Percentiles rank a stretch among this genome's conserved stretches.
Evolutionary conservation across 805 yeast genomes (phyloP).

Genomic region (Ogataea polymorpha): DNA sequence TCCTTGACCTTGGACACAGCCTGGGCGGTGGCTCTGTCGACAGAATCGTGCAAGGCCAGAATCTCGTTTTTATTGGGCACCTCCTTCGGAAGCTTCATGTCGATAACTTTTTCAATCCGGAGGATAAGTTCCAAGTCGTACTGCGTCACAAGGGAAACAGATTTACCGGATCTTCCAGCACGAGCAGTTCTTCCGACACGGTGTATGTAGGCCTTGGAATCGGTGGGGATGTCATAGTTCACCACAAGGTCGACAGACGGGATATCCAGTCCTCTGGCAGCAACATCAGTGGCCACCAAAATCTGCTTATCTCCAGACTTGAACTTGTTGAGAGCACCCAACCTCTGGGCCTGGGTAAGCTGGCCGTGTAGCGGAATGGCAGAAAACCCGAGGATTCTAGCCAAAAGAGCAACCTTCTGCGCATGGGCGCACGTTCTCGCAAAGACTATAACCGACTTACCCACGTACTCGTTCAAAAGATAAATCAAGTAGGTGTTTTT

Average conservation of each 20-base stretch:
- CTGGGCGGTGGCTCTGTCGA: conserved; percentile 87
- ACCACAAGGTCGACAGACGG: conserved; percentile 88
- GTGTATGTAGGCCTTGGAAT: conserved; percentile 94
- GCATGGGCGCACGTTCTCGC: conserved; percentile 95
- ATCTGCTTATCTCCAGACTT: conserved; percentile 68
- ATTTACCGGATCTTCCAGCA: conserved; percentile 86
- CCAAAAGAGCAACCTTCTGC: conserved; percentile 80
- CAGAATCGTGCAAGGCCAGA: conserved; percentile 75
- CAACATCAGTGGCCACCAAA: conserved; percentile 85
- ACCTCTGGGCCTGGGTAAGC: conserved; percentile 75
- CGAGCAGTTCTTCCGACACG: conserved; percentile 98
- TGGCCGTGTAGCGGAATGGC: conserved; percentile 96
- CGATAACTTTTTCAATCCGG: conserved; percentile 84
- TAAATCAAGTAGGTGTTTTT: conserved; percentile 86
- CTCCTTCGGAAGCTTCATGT: conserved; percentile 80
- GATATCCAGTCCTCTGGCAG: conserved; percentile 95
- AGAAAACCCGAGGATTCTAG: conserved; percentile 77
- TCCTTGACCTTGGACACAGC: conserved; percentile 79
- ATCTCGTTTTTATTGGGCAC: conserved; percentile 75
- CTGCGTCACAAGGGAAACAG: conserved; percentile 86
- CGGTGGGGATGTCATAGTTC: conserved; percentile 92
- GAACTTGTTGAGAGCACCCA: conserved; percentile 77
- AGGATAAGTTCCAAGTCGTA: conserved; percentile 87
- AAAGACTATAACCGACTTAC: conserved; percentile 85
- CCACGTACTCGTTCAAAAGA: conserved; percentile 74